Evolutionary conservation across 1,284 basidiomycete genomes (phyloP).

Genomic region (Fomitopsis pinicola): DNA sequence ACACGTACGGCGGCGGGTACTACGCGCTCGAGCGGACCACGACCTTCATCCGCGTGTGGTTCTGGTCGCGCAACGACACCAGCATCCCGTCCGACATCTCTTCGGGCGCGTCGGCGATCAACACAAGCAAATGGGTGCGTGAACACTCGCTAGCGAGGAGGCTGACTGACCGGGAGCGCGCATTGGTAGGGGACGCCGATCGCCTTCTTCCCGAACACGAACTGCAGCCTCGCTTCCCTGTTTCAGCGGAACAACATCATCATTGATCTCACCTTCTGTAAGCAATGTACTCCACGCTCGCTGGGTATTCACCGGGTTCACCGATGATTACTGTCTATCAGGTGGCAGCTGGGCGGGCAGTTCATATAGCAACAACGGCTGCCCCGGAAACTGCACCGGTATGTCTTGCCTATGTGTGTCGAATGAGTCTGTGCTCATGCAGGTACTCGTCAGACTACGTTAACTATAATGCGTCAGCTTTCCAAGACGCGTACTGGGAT

Average conservation of each 20-base stretch:
- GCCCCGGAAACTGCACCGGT: constrained; percentile 45
- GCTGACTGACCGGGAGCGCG: not conserved
- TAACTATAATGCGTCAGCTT: constrained; percentile 60
- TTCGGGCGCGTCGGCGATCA: constrained; percentile 34
- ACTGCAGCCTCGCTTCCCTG: constrained; percentile 37
- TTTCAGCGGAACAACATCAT: constrained; percentile 51
- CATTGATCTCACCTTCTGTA: constrained; percentile 44
- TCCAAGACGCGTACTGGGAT: constrained; percentile 55
- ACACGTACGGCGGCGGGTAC: constrained; percentile 60
- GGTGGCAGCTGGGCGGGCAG: constrained; percentile 46
- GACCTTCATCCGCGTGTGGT: constrained; percentile 52
- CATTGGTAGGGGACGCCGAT: constrained; percentile 39
- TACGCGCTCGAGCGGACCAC: constrained; percentile 49
- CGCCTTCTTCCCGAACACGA: constrained; percentile 45
- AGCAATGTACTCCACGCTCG: not conserved
- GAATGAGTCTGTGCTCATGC: not conserved
- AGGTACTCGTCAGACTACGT: constrained; percentile 43
- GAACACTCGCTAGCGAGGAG: not conserved
- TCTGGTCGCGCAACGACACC: constrained; percentile 44
- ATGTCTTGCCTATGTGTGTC: constrained; percentile 10
- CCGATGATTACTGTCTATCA: not conserved
- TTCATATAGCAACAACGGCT: constrained; percentile 36
- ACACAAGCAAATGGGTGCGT: constrained; percentile 45
- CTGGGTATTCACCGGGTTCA: too few species aligned
- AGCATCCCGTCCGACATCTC: constrained; percentile 43